Evolutionary conservation across 345 rosid genomes (phyloP), one percentile per base, ranked within the genome.

Genomic region (Viola odorata): DNA sequence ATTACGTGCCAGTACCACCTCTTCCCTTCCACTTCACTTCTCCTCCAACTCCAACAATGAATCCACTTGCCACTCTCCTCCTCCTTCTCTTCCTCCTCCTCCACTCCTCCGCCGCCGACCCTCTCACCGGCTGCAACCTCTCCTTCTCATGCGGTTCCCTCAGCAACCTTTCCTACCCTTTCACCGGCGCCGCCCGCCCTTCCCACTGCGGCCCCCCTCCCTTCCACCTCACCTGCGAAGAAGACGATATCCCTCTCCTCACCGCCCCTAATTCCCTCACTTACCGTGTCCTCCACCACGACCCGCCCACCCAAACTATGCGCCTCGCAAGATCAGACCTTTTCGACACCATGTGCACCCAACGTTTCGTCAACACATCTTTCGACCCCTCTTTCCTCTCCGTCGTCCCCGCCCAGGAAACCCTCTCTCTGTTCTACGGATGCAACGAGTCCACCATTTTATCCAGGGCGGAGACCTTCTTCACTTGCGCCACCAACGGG

Each of bases 111-210:
- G 9, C 12, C 11, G 51, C 4, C 45, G 0, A 1, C 16, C 5
- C 47, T 49, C 47, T 67, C 10, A 0, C 61, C 41, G 5, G 54
- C 57, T 75, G 80, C 62, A 48, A 23, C 58, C 39, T 53, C 0
- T 61, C 53, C 69, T 63, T 75, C 80, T 69, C 69, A 39, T 77
- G 79, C 62, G 80, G 84, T 14, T 14, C 16, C 42, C 49, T 80
- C 50, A 51, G 13, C 0, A 63, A 70, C 71, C 38, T 77, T 58
- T 13, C 70, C 61, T 79, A 70, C 76, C 84, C 84, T 50, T 79
- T 82, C 80, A 63, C 79, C 53, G 79, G 81, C 54, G 84, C 72
- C 52, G 17, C 7, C 36, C 80, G 79, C n/a, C 87, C 87, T 8
- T 7, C 61, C 60, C 14, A 69, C 74, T 79, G 83, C 67, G 80